Evolutionary conservation across 2,329 filamentous ascomycete species (phyloP), one percentile per base, ranked within the genome.

Genomic region (Aspergillus sp.): DNA sequence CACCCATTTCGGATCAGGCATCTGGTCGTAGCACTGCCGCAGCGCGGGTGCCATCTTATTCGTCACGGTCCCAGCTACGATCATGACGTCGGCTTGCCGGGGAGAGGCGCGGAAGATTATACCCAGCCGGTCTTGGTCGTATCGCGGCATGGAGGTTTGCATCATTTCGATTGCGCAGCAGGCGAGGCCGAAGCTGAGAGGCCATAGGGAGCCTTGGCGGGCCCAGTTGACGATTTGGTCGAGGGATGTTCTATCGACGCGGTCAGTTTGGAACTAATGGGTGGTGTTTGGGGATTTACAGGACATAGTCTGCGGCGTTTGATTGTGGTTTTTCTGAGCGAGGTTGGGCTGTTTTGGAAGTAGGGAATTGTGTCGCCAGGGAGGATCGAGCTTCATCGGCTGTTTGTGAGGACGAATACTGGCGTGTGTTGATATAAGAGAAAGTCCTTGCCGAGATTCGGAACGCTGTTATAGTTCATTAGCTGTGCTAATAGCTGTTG

Each of bases 11-110:
- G 91, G 92, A 48, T 96, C 92, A 45, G 92, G 92, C 91, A 96
- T 96, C 80, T 96, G 92, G 76, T 96, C 92, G 79, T 96, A 96
- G 61, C 95, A 88, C 78, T 95, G 90, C 75, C 92, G 84, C 70
- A 96, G 80, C 33, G 92, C 92, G 2, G 92, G 91, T 0, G 91
- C 91, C 92, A 96, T 96, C 82, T 96, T 96, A 83, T 96, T 96
- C 67, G 91, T 96, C 61, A 96, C 84, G 27, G 92, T 96, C 59
- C 92, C 92, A 23, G 92, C 91, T 21, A 96, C 91, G 69, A 96
- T 95, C 91, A 96, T 95, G 64, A 96, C 89, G 75, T 96, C 91
- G 60, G 90, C 90, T 76, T 96, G 91, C 63, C 91, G 88, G 1
- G 91, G 91, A 12, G 90, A 93, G 58, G 90, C 91, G 66, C 91